These are phyloP conservation scores for Hypholoma sublateritium DNA, from an alignment of 768 basidiomycete genomes.

Conservation along the genomic window DNA sequence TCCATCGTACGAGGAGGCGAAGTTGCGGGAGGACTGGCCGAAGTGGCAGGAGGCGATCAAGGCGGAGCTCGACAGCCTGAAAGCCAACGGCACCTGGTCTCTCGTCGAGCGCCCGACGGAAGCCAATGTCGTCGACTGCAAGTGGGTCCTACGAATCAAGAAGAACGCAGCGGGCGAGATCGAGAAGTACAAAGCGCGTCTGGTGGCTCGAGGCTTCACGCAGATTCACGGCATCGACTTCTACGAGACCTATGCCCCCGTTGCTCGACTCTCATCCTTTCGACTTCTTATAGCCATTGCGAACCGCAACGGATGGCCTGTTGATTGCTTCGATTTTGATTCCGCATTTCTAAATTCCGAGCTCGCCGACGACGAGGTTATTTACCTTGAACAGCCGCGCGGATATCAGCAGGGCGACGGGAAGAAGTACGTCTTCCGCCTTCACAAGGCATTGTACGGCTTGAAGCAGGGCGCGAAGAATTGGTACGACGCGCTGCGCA, in stretches of 20 bases:
- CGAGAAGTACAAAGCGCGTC: slow-evolving; percentile 29
- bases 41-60: slow-evolving; percentile 14
- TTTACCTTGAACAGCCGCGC: too few species aligned
- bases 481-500: slow-evolving; percentile 4
- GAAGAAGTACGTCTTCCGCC: too few species aligned
- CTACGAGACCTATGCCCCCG: slow-evolving; percentile 26
- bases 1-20: slow-evolving; percentile 4
- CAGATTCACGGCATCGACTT: slow-evolving; percentile 39
- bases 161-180: slow-evolving; percentile 4
- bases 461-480: slow-evolving; percentile 7
- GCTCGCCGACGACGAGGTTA: too few species aligned
- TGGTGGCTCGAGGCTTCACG: slow-evolving; percentile 32
- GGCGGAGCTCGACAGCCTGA: slow-evolving; percentile 6
- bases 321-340: too few species aligned
- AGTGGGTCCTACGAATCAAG: slow-evolving; percentile 14
- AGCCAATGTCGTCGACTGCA: slow-evolving; percentile 14
- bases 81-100: slow-evolving; percentile 13
- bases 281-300: slow-evolving; percentile 30
- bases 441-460: slow-evolving; percentile 8
- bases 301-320: too few species aligned
- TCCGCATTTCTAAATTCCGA: too few species aligned
- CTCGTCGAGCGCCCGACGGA: slow-evolving; percentile 7
- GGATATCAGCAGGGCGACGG: too few species aligned
- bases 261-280: slow-evolving; percentile 19
- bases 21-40: slow-evolving; percentile 2